Evolutionary conservation across 768 basidiomycete species (phyloP).

Genomic region (Mycena galopus): DNA sequence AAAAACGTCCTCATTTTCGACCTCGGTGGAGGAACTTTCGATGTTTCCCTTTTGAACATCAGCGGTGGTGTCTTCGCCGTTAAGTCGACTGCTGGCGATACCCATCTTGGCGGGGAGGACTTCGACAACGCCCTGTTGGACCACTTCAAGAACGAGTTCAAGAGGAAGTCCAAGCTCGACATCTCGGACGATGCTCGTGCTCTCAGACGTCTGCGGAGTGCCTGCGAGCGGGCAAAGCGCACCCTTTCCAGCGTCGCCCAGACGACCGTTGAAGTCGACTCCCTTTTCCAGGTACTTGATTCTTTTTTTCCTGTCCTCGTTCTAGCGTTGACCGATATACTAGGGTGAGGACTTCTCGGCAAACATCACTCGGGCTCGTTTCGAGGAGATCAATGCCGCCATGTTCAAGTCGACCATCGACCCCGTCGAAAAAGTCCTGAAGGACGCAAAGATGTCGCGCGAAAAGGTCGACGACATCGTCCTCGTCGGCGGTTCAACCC

Average conservation of each 20-base stretch:
- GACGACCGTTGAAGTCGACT: constrained; percentile 99
- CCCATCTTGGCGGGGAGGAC: constrained; percentile 99
- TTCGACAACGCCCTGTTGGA: constrained; percentile 99
- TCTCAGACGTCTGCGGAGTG: constrained; percentile 93
- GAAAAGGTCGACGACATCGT: constrained; percentile 99
- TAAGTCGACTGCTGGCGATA: constrained; percentile 99
- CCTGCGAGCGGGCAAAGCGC: constrained; percentile 99
- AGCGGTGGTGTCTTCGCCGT: constrained; percentile 98
- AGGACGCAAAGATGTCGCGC: constrained; percentile 98
- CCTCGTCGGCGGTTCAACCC: constrained; percentile 99
- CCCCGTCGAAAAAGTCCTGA: constrained; percentile 98
- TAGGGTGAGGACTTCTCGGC: constrained; percentile 98
- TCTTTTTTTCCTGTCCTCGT: not conserved
- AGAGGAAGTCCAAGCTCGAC: constrained; percentile 96
- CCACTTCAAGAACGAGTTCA: constrained; percentile 99
- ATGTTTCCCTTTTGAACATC: constrained; percentile 99
- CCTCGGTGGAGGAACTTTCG: constrained; percentile 99
- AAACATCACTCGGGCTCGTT: constrained; percentile 99
- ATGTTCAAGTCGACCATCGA: constrained; percentile 98
- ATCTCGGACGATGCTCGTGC: constrained; percentile 98
- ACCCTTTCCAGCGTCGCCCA: constrained; percentile 98
- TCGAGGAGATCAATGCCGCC: constrained; percentile 98
- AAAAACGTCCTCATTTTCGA: constrained; percentile 99
- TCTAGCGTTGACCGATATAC: constrained; percentile 16
- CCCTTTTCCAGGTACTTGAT: constrained; percentile 90